Evolutionary conservation across 192 early-diverging fungal genomes (phyloP), one percentile per base, ranked within the genome.

Genomic region (Coemansia sp.): DNA sequence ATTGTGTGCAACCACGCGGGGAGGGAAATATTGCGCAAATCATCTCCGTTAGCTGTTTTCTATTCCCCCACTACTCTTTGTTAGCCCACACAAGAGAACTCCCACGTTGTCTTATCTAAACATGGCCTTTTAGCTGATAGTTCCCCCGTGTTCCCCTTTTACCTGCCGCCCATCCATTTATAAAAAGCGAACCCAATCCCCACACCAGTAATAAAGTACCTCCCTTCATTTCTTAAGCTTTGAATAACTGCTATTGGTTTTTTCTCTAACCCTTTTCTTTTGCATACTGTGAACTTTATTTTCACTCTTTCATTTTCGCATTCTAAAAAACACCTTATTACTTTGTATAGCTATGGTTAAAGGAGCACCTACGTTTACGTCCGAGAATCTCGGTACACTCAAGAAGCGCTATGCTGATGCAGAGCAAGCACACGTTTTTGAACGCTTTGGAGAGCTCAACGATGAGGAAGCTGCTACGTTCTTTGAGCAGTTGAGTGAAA

Each of bases 351-450:
- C 47, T 27, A 80, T 80, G 77, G 77, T 74, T 56, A 61, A 74
- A 56, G 54, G 68, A 61, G 71, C 73, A 19, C 70, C 76, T 1
- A 71, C 72, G 49, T 80, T 80, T 56, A 73, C 77, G n/a, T 66
- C 77, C 5, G 77, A 74, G 53, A 62, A 55, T 58, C 77, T 80
- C 26, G 72, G 53, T 2, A 62, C 77, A 1, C 79, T 93, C 22
- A 84, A 85, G 68, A 80, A 83, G 24, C 74, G 78, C 50, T 95
- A 87, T 76, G 71, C 79, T 21, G 85, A 63, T 6, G 90, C 90
- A 52, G 89, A 87, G 4, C 96, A 98, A 83, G 89, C 77, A 30
- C 96, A 98, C 65, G 87, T 97, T 30, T 90, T 98, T 73, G 82
- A 81, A 38, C 93, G 87, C 82, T 94, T 86, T 62, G 86, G 92